Conservation (phyloP, 108 stramenopile species). For the Conticribra guillardii region DNA sequence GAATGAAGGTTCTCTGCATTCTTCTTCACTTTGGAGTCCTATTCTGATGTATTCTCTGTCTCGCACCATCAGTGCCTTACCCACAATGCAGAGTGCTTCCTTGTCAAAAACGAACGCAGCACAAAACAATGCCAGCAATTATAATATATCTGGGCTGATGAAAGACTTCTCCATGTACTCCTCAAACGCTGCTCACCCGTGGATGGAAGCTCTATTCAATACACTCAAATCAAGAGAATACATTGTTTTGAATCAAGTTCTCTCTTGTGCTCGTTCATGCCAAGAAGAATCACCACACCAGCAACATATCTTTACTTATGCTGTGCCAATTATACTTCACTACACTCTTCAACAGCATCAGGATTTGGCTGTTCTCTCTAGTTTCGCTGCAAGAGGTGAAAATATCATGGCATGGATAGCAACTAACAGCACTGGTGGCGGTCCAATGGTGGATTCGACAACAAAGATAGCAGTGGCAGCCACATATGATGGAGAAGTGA, state of each 20-base stretch:
- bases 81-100: too few species aligned
- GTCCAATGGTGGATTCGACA: background rate
- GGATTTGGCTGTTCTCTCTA: slow-evolving; percentile 38
- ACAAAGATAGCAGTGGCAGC: slow-evolving; percentile 16
- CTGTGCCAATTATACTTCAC: slow-evolving; percentile 36
- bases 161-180: background rate
- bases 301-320: slow-evolving; percentile 12
- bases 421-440: background rate
- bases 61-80: background rate
- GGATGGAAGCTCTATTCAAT: slow-evolving; percentile 19
- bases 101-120: too few species aligned
- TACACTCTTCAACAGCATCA: slow-evolving; percentile 40
- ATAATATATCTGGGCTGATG: background rate
- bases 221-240: slow-evolving; percentile 27
- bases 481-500: slow-evolving; percentile 45
- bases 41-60: slow-evolving; percentile 16
- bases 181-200: background rate
- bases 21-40: slow-evolving; percentile 11
- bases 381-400: slow-evolving; percentile 41
- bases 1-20: background rate
- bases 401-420: slow-evolving; percentile 27
- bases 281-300: background rate
- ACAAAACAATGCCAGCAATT: too few species aligned
- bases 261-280: slow-evolving; percentile 9
- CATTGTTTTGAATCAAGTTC: slow-evolving; percentile 24